phyloP scores from a whole-genome alignment of 768 basidiomycete genomes.

The Rubroboletus satanas region DNA sequence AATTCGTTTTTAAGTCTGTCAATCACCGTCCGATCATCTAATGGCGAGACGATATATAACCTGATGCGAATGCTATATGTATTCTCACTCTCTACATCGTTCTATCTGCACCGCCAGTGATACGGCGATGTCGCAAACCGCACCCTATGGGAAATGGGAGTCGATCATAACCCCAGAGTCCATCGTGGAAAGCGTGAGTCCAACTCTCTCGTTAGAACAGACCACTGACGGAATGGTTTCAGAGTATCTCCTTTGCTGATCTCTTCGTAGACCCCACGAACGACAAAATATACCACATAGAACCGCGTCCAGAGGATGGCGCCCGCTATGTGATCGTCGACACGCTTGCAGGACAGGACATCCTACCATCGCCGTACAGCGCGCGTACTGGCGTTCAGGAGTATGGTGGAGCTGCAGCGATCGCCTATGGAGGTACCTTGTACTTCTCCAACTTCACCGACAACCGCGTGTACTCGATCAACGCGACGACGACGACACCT shows the following conservation, averaged over 20 bases:
- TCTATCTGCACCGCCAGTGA: neutral
- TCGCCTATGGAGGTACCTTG: constrained; percentile 44
- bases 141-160: constrained; percentile 62
- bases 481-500: constrained; percentile 26
- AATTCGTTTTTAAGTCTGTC: neutral
- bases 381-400: constrained; percentile 60
- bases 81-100: neutral
- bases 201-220: constrained; percentile 3
- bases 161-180: constrained; percentile 53
- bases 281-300: constrained; percentile 49
- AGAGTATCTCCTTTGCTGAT: constrained; percentile 36
- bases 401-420: constrained; percentile 65
- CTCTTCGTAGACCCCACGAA: constrained; percentile 52
- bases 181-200: constrained; percentile 44
- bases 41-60: neutral
- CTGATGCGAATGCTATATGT: neutral
- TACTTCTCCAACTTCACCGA: constrained; percentile 60
- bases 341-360: constrained; percentile 43
- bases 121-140: constrained; percentile 22
- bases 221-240: neutral
- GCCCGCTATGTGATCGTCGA: constrained; percentile 58
- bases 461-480: constrained; percentile 48
- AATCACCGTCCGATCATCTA: neutral
- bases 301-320: constrained; percentile 53
- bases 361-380: constrained; percentile 53